Evolutionary conservation across 2,329 filamentous ascomycete species (phyloP).

Genomic region (Fusarium sp.): DNA sequence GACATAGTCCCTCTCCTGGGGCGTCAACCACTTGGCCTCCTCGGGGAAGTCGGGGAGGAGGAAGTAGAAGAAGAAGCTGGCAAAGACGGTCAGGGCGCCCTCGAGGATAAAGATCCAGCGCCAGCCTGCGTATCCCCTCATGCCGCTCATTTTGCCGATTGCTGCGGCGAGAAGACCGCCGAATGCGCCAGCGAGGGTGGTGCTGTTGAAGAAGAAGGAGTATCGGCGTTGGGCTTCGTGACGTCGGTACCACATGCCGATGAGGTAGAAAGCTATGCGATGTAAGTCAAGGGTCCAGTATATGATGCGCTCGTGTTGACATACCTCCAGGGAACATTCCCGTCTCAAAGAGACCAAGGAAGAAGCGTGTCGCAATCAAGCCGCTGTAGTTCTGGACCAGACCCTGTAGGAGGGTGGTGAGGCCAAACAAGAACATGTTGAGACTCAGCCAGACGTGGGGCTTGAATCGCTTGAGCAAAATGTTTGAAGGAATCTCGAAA

Average conservation of each 20-base stretch:
- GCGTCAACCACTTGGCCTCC: slow-evolving; percentile 76
- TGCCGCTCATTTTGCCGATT: slow-evolving; percentile 87
- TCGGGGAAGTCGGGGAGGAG: slow-evolving; percentile 81
- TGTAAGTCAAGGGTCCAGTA: slow-evolving; percentile 54
- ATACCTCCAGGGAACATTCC: slow-evolving; percentile 72
- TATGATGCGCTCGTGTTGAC: slow-evolving; percentile 5
- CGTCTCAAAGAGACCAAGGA: slow-evolving; percentile 81
- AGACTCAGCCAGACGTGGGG: slow-evolving; percentile 79
- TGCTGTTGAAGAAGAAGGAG: slow-evolving; percentile 91
- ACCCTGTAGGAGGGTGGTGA: slow-evolving; percentile 81
- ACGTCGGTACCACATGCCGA: slow-evolving; percentile 91
- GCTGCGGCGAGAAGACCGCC: slow-evolving; percentile 87
- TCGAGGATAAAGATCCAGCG: slow-evolving; percentile 88
- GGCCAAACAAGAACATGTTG: slow-evolving; percentile 88
- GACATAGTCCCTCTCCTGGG: slow-evolving; percentile 77
- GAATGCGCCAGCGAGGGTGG: slow-evolving; percentile 84
- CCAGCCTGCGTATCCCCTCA: slow-evolving; percentile 78
- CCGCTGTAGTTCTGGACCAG: slow-evolving; percentile 82
- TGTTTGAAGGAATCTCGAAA: slow-evolving; percentile 75
- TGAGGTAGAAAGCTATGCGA: slow-evolving; percentile 70
- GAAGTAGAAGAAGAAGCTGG: slow-evolving; percentile 75
- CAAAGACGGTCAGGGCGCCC: slow-evolving; percentile 71
- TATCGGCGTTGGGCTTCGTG: slow-evolving; percentile 91
- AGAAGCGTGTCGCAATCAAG: slow-evolving; percentile 84
- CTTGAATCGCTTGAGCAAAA: slow-evolving; percentile 72